Base-by-base conservation (phyloP, 805 yeast genomes). In the Teunomyces aglyptinius region DNA sequence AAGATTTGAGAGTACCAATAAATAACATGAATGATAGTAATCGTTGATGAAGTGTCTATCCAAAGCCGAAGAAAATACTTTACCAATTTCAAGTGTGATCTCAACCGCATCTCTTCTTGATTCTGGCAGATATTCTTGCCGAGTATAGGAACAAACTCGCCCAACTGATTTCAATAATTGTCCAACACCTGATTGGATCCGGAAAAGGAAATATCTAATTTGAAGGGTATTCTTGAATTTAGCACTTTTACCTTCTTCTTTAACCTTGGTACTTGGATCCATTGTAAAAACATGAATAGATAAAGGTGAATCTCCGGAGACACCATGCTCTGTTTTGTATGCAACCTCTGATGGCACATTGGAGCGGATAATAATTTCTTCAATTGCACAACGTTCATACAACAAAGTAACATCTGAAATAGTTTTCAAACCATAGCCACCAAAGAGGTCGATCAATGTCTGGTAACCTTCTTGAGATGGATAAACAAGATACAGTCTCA, bases 211-310 rank as follows among this genome's bases (percentile, higher is more conserved):
- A 49, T 71, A 72, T 45, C 89, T 72, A 8, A 82, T 59, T 50
- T 83, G 81, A 2, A 79, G 63, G 0, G 85, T 66, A 55, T 86
- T 86, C 51, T 85, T 85, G 64, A 71, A 81, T 53, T 81, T 82
- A 0, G 86, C 78, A 34, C 81, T 72, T 0, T 80, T 76, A 34
- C 73, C 75, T 29, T 73, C 75, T 47, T 70, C 63, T 46, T 68
- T 59, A 20, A 59, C 57, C 32, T 70, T 53, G 41, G 66, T 57
- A 4, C 58, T 51, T 0, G 81, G 81, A 20, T 76, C 74, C 2
- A 67, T 68, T 0, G 73, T 63, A 47, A 70, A 72, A 6, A 81
- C 68, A 31, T 13, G 18, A 6, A 15, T 31, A n/a, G 16, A 31
- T 7, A 31, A 31, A 8, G 15, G 15, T 31, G 33, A 31, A 7